These are phyloP conservation scores for Excoecaria agallocha DNA, from an alignment of 345 rosid genomes.

Conservation along the genomic window DNA sequence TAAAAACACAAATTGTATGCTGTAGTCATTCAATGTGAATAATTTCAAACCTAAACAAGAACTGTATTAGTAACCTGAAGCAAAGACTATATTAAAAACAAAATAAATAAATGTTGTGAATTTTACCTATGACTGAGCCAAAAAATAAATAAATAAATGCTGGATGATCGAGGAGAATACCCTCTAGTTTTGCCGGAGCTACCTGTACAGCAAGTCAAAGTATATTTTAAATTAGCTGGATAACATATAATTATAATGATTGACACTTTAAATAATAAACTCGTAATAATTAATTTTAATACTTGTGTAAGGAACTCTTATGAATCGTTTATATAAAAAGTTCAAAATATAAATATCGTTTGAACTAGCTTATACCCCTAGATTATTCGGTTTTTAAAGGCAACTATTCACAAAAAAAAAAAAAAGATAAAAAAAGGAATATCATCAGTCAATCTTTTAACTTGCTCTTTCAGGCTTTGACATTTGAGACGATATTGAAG, in stretches of 20 bases:
- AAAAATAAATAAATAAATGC: too few relatives aligned
- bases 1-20: slow-evolving; percentile 68
- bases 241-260: too few relatives aligned
- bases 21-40: slow-evolving; percentile 66
- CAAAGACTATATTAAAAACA: slow-evolving; percentile 12
- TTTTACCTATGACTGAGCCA: slow-evolving; percentile 70
- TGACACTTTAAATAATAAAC: too few relatives aligned
- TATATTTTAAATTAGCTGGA: too few relatives aligned
- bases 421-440: too few relatives aligned
- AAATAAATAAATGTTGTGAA: not conserved
- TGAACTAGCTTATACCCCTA: too few relatives aligned
- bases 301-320: too few relatives aligned
- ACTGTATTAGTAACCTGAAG: slow-evolving; percentile 19
- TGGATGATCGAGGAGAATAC: slow-evolving; percentile 69
- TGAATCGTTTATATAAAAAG: too few relatives aligned
- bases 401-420: too few relatives aligned
- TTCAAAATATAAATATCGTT: too few relatives aligned
- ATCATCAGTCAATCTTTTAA: slow-evolving; percentile 47
- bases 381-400: too few relatives aligned
- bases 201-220: slow-evolving; percentile 61
- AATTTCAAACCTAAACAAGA: slow-evolving; percentile 70
- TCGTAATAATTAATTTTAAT: too few relatives aligned
- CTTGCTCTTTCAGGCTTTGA: slow-evolving; percentile 53
- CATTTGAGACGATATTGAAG: slow-evolving; percentile 56
- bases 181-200: slow-evolving; percentile 93